A percentile compares a stretch with the other conserved stretches of the same genome.
These are phyloP conservation scores for Aegilops umbellulata DNA, from an alignment of 176 grass and related monocot species.

Conservation along the genomic window DNA sequence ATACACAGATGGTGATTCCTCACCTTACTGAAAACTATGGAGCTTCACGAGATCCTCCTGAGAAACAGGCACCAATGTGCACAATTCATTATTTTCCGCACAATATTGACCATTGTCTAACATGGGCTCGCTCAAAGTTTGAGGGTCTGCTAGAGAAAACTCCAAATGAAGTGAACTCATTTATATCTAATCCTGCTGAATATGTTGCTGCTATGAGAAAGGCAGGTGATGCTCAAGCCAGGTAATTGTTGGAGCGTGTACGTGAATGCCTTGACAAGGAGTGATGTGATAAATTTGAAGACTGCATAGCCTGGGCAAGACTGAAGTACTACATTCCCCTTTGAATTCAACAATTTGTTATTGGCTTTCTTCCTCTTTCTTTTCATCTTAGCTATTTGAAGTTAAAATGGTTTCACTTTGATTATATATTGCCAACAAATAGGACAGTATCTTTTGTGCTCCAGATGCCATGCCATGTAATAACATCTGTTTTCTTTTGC, in stretches of 20 bases:
- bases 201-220: conserved; percentile 63
- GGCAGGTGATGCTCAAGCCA: conserved; percentile 64
- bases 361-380: background rate
- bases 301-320: conserved; percentile 67
- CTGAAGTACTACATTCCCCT: background rate
- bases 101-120: conserved; percentile 77
- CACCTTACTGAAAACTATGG: conserved; percentile 83
- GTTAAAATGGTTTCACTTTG: background rate
- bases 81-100: conserved; percentile 74
- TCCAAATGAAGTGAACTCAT: conserved; percentile 78
- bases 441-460: background rate
- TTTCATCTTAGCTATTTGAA: background rate
- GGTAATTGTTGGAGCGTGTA: conserved; percentile 50
- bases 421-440: conserved; percentile 8
- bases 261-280: conserved; percentile 61
- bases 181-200: conserved; percentile 51
- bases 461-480: background rate
- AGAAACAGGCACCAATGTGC: conserved; percentile 80
- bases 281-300: conserved; percentile 57
- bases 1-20: conserved; percentile 83
- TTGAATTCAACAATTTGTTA: background rate
- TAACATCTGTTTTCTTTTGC: background rate
- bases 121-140: conserved; percentile 77
- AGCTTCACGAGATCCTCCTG: conserved; percentile 69
- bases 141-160: conserved; percentile 70